Base-by-base conservation (phyloP, 192 early-diverging fungal species). In the Thoreauomyces humboldtii region DNA sequence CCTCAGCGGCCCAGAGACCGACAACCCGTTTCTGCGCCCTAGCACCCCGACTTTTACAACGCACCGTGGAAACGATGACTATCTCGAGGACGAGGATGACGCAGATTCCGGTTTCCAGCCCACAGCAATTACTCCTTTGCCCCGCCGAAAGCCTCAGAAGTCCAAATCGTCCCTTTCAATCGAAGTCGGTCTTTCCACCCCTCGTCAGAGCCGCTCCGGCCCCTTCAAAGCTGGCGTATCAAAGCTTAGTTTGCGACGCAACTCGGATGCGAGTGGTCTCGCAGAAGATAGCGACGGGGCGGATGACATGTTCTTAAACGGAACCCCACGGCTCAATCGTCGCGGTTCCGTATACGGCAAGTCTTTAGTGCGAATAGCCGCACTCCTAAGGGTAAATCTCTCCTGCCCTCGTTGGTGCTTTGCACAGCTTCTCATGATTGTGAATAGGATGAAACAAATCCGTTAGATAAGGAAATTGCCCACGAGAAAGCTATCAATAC, bases 381-480 rank as follows among this genome's bases (percentile, higher is more conserved):
- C 55, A 19, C 33, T 57, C 6, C 22, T 50, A 24, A 50, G 22
- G 53, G 33, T 56, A 34, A 7, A 32, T 22, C 11, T 6, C 22
- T 7, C 25, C 11, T 32, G 33, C 33, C 53, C 5, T 56, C 7
- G 22, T 17, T 56, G 21, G 11, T 7, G 22, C 15, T 9, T 9
- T 15, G 14, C 31, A 9, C 5, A 7, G 5, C 11, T 35, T 22
- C 11, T 32, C 11, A 9, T 56, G 27, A 50, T 41, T 19, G 7
- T 5, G 6, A 35, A 48, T 35, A 69, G 59, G 67, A 69, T 4
- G 67, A 69, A 32, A 36, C 51, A 7, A 36, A 60, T 24, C 67
- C 58, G 24, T 42, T 69, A 7, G 59, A 52, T 4, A 69, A 61
- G 21, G 67, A 69, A 53, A 69, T 69, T 55, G 58, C 67, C 4